Evolutionary conservation across 257 asterid genomes (phyloP).

Genomic region (Voacanga thouarsii): DNA sequence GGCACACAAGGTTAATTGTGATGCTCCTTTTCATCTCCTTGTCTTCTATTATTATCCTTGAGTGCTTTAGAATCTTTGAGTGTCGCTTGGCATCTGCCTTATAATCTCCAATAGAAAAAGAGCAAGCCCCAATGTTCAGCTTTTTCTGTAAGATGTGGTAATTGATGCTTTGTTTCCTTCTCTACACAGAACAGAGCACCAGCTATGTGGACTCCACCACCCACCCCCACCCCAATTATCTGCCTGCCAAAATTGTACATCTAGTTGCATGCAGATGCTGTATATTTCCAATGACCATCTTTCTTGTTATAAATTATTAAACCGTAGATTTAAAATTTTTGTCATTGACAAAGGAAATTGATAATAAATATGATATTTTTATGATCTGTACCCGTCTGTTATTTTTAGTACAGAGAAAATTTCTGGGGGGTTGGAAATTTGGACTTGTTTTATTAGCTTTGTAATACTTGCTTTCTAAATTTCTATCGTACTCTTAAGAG

Average conservation of each 20-base stretch:
- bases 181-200: background rate
- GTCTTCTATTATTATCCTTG: background rate
- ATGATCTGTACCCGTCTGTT: background rate
- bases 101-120: too few relatives aligned
- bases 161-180: background rate
- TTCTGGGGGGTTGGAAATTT: background rate
- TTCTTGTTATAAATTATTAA: background rate
- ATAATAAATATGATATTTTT: background rate
- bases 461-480: background rate
- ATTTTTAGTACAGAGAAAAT: background rate
- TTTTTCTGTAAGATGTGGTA: background rate
- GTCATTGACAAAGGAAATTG: background rate
- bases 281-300: background rate
- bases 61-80: background rate
- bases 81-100: background rate
- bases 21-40: background rate
- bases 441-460: background rate
- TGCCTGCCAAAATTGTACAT: background rate
- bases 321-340: background rate
- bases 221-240: too few relatives aligned
- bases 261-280: constrained; percentile 1
- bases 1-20: background rate
- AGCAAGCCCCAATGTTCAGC: background rate
- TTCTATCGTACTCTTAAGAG: background rate
- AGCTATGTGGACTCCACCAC: too few relatives aligned